Evolutionary conservation across 2,329 filamentous ascomycete species (phyloP), one percentile per base, ranked within the genome.

Genomic region (Tolypocladium cylindrosporum): DNA sequence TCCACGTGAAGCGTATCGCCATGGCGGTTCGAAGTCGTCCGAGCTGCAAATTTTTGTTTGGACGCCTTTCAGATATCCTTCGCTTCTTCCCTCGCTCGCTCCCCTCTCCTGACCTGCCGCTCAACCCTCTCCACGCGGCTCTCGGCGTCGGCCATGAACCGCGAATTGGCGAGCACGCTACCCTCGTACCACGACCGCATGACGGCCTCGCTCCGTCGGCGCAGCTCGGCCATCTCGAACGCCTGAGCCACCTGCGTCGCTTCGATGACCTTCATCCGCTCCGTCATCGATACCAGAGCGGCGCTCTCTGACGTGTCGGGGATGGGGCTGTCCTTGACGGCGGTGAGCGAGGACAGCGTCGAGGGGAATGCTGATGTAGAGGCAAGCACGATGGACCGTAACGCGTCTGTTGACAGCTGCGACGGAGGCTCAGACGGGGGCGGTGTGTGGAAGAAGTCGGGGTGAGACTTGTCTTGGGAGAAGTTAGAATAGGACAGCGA

Each of bases 101-200:
- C 89, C 55, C 77, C 77, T 66, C 88, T 80, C 68, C 84, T 79
- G 2, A 93, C 77, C 10, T 77, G 76, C 57, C 83, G 79, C 73
- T 94, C 90, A 9, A 84, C 80, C 60, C 78, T 76, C 70, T 83
- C 81, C 14, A 92, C 71, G 55, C 88, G 78, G 40, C 82, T 79
- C 72, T 95, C 88, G 67, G 87, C 84, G 55, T 87, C 84, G 27
- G 87, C 87, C 75, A 91, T 86, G 59, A 82, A 81, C 63, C 85
- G 82, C 0, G 87, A 87, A 63, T 83, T 84, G 13, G 81, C 80
- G 54, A 96, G 75, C 50, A 94, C 78, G 4, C 85, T 83, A 31
- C 83, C 75, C 69, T 91, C 86, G 71, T 93, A 91, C 87, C 90
- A 95, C 41, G 77, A 72, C 62, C 86, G 80, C 59, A 91, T 72